These are phyloP conservation scores for Senna tora DNA, from an alignment of 306 rosid genomes.

Conservation along the genomic window DNA sequence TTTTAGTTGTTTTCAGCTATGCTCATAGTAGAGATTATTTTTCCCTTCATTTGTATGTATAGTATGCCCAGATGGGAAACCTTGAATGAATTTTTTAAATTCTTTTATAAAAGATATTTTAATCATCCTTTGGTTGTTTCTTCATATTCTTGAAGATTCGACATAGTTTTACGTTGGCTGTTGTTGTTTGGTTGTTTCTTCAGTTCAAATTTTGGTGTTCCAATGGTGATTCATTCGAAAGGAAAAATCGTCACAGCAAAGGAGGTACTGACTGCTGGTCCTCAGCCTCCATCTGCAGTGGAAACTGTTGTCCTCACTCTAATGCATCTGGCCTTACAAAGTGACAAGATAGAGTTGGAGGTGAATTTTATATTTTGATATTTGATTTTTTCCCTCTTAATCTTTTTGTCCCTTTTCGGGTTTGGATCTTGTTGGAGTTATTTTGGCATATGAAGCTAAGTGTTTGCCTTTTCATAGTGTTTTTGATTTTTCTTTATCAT, in stretches of 20 bases:
- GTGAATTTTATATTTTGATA: slow-evolving; percentile 39
- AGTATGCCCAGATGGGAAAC: slow-evolving; percentile 19
- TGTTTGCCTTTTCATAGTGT: slow-evolving; percentile 22
- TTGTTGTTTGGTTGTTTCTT: no score
- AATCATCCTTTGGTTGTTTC: no score
- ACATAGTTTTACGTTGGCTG: no score
- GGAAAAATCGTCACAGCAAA: slow-evolving; percentile 64
- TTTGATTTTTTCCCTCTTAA: slow-evolving; percentile 2
- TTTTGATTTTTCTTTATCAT: neutral
- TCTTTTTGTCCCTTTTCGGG: neutral
- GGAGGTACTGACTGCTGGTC: slow-evolving; percentile 79
- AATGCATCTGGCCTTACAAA: slow-evolving; percentile 82
- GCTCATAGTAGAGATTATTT: neutral
- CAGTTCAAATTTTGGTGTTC: slow-evolving; percentile 82
- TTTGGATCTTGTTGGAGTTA: slow-evolving; percentile 16
- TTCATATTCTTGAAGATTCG: no score
- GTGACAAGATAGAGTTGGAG: slow-evolving; percentile 85
- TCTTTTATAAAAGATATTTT: slow-evolving; percentile 4
- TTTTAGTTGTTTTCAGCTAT: slow-evolving; percentile 17
- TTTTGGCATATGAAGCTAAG: slow-evolving; percentile 9
- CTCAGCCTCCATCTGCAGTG: slow-evolving; percentile 66
- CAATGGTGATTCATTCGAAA: slow-evolving; percentile 67
- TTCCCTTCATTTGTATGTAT: neutral
- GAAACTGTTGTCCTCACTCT: slow-evolving; percentile 85
- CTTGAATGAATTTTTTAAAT: neutral